Evolutionary conservation across 2,329 filamentous ascomycete species (phyloP).

Genomic region (Chaetomiaceae sp.): DNA sequence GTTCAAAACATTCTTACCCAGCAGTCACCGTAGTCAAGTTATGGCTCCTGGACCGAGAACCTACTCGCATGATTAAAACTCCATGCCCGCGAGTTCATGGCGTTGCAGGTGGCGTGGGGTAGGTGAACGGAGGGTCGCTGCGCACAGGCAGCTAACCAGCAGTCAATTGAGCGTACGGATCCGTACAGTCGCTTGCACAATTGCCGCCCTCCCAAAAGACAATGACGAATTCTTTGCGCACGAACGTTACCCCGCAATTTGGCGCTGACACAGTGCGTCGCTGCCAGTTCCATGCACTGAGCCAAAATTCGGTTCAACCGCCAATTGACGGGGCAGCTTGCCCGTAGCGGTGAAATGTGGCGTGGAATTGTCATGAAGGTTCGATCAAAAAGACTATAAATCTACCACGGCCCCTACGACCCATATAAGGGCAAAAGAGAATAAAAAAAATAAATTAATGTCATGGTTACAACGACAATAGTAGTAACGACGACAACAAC

Average conservation of each 20-base stretch:
- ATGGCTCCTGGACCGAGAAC: not conserved
- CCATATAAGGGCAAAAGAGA: not conserved
- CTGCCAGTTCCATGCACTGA: no score
- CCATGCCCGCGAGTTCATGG: not conserved
- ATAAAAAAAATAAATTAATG: not conserved
- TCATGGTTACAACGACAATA: not conserved
- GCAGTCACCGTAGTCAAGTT: not conserved
- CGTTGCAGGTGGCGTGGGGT: not conserved
- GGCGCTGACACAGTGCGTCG: no score
- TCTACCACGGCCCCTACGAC: not conserved
- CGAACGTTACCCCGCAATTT: not conserved
- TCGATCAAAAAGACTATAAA: not conserved
- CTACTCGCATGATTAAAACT: not conserved
- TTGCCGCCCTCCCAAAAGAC: no score
- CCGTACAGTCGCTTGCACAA: not conserved
- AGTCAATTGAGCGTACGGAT: not conserved
- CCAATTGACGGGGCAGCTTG: no score
- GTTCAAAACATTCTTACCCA: not conserved
- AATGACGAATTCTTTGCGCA: not conserved
- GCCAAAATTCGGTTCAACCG: no score
- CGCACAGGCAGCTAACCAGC: not conserved
- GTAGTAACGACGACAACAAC: not conserved
- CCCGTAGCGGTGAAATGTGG: no score
- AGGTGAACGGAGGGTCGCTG: not conserved
- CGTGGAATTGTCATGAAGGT: no score